These are phyloP conservation scores for Penicillium silybi DNA, from an alignment of 495 filamentous ascomycete genomes.

Conservation along the genomic window DNA sequence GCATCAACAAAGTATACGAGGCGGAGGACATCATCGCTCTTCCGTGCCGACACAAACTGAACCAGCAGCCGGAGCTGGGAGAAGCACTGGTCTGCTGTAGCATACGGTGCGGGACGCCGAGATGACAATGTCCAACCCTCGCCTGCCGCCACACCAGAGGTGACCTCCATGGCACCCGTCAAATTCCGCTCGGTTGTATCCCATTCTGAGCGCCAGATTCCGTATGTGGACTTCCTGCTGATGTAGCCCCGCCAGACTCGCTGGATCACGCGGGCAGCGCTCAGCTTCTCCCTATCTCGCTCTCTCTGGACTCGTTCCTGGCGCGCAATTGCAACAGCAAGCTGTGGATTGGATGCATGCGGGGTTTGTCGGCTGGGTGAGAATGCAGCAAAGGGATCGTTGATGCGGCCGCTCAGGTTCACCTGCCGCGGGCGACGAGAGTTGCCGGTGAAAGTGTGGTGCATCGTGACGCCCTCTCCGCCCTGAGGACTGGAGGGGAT, in stretches of 20 bases:
- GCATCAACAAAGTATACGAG: conserved; percentile 43
- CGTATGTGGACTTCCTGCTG: conserved; percentile 54
- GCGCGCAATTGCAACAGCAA: conserved; percentile 78
- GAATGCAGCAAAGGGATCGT: conserved; percentile 67
- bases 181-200: conserved; percentile 47
- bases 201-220: conserved; percentile 61
- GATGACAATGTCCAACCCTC: conserved; percentile 3
- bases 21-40: conserved; percentile 38
- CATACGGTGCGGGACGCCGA: conserved; percentile 38
- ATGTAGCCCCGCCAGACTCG: conserved; percentile 78
- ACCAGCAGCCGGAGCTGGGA: conserved; percentile 45
- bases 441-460: conserved; percentile 82
- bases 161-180: conserved; percentile 10
- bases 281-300: conserved; percentile 73
- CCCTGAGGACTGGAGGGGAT: conserved; percentile 2
- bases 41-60: conserved; percentile 40
- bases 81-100: conserved; percentile 43
- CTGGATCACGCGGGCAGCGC: conserved; percentile 72
- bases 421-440: conserved; percentile 84
- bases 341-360: conserved; percentile 58
- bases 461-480: conserved; percentile 55
- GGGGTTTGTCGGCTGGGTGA: conserved; percentile 33
- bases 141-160: neutral
- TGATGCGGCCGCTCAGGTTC: conserved; percentile 83
- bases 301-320: conserved; percentile 77